These are phyloP conservation scores for Eimeria necatrix DNA, from an alignment of 169 alveolate genomes.

Conservation along the genomic window DNA sequence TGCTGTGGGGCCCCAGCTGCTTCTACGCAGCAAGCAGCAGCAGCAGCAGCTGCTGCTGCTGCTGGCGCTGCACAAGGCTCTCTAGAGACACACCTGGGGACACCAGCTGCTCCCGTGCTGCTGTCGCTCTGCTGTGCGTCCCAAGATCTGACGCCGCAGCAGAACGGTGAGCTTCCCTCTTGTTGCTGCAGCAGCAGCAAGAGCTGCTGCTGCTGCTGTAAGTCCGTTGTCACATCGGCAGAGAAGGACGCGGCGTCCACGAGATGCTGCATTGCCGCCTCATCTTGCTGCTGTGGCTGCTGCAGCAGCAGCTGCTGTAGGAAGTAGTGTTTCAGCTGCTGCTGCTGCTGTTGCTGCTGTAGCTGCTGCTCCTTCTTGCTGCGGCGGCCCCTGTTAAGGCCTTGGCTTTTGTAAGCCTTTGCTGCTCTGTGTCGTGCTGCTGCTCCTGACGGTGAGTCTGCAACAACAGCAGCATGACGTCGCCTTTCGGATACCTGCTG, in stretches of 20 bases:
- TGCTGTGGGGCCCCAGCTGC: not conserved
- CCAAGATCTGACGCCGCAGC: not conserved
- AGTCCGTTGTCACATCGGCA: not conserved
- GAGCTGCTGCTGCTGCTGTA: constrained; percentile 32
- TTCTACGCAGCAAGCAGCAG: not conserved
- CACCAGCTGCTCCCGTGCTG: constrained; percentile 13
- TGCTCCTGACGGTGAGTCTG: not conserved
- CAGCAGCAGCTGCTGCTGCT: constrained; percentile 28
- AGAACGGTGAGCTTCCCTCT: not conserved
- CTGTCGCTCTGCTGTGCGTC: not conserved
- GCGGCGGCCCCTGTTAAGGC: constrained; percentile 22
- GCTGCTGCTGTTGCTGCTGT: constrained; percentile 47
- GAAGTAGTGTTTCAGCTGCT: not conserved
- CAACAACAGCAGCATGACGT: not conserved
- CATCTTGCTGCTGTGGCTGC: constrained; percentile 33
- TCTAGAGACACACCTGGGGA: not conserved
- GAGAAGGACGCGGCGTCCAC: constrained; percentile 20
- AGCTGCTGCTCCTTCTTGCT: not conserved
- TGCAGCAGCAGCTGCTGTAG: constrained; percentile 53
- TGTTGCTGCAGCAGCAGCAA: not conserved
- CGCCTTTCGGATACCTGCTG: not conserved
- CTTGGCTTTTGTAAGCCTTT: not conserved
- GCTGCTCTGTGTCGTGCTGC: constrained; percentile 18
- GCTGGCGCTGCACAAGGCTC: not conserved
- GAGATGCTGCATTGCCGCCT: not conserved